Evolutionary conservation across 495 filamentous ascomycete genomes (phyloP).

Genomic region (Haplographium delicatum): DNA sequence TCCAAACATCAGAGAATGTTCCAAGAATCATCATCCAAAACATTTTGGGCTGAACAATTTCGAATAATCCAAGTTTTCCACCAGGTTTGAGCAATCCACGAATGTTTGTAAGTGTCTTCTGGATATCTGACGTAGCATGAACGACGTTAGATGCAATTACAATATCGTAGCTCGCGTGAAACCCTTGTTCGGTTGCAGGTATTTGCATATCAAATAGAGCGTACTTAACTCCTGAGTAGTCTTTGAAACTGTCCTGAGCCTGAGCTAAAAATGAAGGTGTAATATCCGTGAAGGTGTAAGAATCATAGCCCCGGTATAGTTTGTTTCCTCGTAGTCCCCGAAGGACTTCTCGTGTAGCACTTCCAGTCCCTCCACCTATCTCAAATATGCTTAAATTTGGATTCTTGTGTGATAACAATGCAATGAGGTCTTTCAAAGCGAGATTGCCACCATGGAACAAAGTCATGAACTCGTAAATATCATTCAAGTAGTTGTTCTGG

Average conservation of each 20-base stretch:
- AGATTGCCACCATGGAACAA: no score
- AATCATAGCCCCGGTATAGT: not conserved
- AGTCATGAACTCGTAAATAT: no score
- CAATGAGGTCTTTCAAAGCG: slow-evolving; percentile 1
- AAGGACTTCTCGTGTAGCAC: slow-evolving; percentile 15
- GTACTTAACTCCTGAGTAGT: slow-evolving; percentile 30
- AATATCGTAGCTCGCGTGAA: slow-evolving; percentile 34
- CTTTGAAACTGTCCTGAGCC: slow-evolving; percentile 27
- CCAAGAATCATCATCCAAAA: no score
- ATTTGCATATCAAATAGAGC: slow-evolving; percentile 34
- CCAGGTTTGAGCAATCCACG: not conserved
- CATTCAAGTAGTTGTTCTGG: no score
- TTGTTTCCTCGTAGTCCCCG: not conserved
- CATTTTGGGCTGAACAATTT: not conserved
- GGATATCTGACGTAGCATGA: slow-evolving; percentile 25
- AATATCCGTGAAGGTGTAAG: slow-evolving; percentile 40
- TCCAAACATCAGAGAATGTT: no score
- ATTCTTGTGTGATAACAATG: slow-evolving; percentile 22
- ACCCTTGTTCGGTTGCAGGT: slow-evolving; percentile 34
- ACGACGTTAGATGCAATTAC: slow-evolving; percentile 38
- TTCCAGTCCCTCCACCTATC: slow-evolving; percentile 36
- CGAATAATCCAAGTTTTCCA: slow-evolving; percentile 1
- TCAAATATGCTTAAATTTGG: slow-evolving; percentile 33
- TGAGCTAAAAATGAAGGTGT: slow-evolving; percentile 36
- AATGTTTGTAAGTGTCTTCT: slow-evolving; percentile 7